These are phyloP conservation scores for Umbelopsis sp. DNA, from an alignment of 192 early-diverging fungal species.

Conservation along the genomic window DNA sequence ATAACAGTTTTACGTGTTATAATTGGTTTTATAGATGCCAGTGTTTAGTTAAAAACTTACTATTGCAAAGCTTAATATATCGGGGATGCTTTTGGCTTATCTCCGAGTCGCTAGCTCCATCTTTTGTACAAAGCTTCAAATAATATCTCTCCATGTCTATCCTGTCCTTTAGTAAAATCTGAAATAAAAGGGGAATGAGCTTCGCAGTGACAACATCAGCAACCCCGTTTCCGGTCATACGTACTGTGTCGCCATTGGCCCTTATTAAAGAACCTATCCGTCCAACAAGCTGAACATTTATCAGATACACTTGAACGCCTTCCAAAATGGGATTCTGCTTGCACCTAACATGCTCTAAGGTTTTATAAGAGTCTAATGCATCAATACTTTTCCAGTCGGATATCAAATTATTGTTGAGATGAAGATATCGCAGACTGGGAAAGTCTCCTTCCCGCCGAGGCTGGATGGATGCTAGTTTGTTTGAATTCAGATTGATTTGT, in stretches of 20 bases:
- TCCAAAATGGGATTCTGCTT: constrained; percentile 49
- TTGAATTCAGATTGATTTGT: constrained; percentile 39
- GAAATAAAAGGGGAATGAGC: constrained; percentile 4
- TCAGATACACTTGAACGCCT: constrained; percentile 35
- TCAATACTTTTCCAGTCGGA: constrained; percentile 48
- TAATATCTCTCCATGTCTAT: constrained; percentile 59
- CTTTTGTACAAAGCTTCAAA: constrained; percentile 35
- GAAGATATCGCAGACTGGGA: constrained; percentile 42
- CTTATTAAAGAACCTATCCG: constrained; percentile 43
- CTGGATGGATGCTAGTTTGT: constrained; percentile 29
- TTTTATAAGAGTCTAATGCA: constrained; percentile 40
- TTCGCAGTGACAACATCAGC: too few relatives aligned
- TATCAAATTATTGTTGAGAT: constrained; percentile 51
- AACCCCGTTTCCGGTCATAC: background rate
- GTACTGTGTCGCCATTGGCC: constrained; percentile 57
- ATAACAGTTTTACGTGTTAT: background rate
- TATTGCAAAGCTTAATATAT: constrained; percentile 52
- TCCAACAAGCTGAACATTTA: constrained; percentile 39
- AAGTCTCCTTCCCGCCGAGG: constrained; percentile 22
- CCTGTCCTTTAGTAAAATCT: constrained; percentile 43
- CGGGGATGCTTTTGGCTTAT: constrained; percentile 49
- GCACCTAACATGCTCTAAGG: constrained; percentile 44
- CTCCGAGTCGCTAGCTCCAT: constrained; percentile 39
- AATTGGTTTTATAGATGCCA: background rate
- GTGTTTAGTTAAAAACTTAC: constrained; percentile 22